phyloP scores from a whole-genome alignment of 1,139 yeast species.

The Keqinozyma sinolaborantium region DNA sequence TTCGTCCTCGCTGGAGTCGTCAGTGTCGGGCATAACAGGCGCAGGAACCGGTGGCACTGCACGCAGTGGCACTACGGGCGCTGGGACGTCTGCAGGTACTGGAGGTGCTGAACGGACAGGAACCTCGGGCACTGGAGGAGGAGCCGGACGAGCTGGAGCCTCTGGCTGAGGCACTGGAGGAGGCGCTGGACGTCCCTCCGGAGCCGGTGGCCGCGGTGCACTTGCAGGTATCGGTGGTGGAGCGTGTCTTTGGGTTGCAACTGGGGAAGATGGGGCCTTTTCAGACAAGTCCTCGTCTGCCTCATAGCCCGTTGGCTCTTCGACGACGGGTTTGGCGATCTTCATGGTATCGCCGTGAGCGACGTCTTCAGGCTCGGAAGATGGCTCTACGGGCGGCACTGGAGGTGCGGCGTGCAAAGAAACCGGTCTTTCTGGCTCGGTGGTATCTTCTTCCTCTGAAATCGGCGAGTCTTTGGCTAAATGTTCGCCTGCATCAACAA shows the following conservation, averaged over 20 bases:
- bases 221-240: conserved; percentile 13
- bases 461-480: conserved; percentile 11
- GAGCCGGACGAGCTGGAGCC: conserved; percentile 10
- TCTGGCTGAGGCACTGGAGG: conserved; percentile 7
- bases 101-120: conserved; percentile 8
- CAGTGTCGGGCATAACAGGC: conserved; percentile 1
- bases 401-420: conserved; percentile 14
- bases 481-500: conserved; percentile 2
- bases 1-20: conserved; percentile 2
- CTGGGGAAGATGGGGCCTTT: conserved; percentile 9
- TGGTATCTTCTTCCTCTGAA: conserved; percentile 13
- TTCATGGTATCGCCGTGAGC: conserved; percentile 1
- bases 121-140: conserved; percentile 7
- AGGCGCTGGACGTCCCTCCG: conserved; percentile 15
- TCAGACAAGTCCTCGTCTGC: conserved; percentile 45
- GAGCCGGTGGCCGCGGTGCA: conserved; percentile 7
- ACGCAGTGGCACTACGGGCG: conserved; percentile 7
- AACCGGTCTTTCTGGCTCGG: conserved; percentile 6
- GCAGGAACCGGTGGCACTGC: conserved; percentile 6
- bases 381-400: conserved; percentile 4
- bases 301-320: conserved; percentile 41
- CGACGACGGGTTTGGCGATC: conserved; percentile 12
- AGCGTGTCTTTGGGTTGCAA: conserved; percentile 8
- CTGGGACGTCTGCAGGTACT: conserved; percentile 9
- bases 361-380: background rate